These are phyloP conservation scores for Botryosphaeria dothidea DNA, from an alignment of 2,329 filamentous ascomycete species.

Conservation along the genomic window DNA sequence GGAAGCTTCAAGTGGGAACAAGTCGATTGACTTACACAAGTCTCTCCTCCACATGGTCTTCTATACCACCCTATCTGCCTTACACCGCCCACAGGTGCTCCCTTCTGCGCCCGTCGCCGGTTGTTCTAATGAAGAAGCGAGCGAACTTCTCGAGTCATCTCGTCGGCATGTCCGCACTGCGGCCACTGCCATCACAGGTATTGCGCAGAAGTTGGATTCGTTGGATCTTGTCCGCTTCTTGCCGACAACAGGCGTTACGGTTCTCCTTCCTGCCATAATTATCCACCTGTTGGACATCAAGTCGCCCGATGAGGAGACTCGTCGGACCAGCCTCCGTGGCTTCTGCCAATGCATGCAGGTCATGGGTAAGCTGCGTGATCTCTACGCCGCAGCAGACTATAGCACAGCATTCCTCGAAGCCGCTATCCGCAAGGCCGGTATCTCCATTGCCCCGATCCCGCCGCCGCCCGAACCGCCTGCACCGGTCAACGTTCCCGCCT, in stretches of 20 bases:
- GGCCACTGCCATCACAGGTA: constrained; percentile 80
- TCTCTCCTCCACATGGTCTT: constrained; percentile 93
- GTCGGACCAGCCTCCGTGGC: constrained; percentile 72
- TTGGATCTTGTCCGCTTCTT: constrained; percentile 75
- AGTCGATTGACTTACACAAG: constrained; percentile 69
- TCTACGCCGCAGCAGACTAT: constrained; percentile 92
- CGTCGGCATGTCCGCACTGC: constrained; percentile 80
- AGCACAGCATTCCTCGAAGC: constrained; percentile 94
- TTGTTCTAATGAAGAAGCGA: constrained; percentile 46
- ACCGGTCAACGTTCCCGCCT: constrained; percentile 3
- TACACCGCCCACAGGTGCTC: constrained; percentile 88
- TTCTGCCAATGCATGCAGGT: constrained; percentile 93
- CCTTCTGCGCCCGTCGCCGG: constrained; percentile 60
- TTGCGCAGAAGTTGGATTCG: constrained; percentile 74
- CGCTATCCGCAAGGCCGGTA: constrained; percentile 82
- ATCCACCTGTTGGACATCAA: constrained; percentile 94
- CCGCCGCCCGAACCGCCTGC: constrained; percentile 27
- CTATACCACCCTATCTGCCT: constrained; percentile 84
- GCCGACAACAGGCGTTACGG: constrained; percentile 87
- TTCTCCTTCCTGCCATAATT: constrained; percentile 88
- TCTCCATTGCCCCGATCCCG: constrained; percentile 60
- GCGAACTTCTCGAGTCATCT: constrained; percentile 78
- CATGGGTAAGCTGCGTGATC: constrained; percentile 81
- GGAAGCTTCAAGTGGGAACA: constrained; percentile 61
- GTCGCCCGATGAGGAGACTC: constrained; percentile 70